Evolutionary conservation across 495 filamentous ascomycete species (phyloP), one percentile per base, ranked within the genome.

Genomic region (Tuber aestivum): DNA sequence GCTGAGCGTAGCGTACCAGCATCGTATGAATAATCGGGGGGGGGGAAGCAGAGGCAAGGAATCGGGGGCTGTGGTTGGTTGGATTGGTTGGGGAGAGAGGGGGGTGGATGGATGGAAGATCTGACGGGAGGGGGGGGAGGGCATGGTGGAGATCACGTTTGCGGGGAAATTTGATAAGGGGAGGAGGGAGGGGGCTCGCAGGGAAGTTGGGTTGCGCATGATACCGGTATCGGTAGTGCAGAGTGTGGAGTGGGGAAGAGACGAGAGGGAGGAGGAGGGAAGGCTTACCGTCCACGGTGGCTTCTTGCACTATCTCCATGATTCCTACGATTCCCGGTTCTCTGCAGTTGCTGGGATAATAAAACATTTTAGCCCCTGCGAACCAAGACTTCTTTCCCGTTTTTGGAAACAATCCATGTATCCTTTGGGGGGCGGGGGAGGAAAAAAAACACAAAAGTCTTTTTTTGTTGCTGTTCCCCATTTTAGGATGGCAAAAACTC

Each of bases 301-400:
- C 90, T 84, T 96, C 93, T 76, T 89, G 84, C 4, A 96, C 93
- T 82, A 99, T 91, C 84, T 97, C 92, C 93, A 97, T 96, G 12
- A 91, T 89, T n/a, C 95, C 95, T 7, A 91, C 94, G 71, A 99
- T 92, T 4, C 93, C 95, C 0, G 95, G 94, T 42, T 90, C 87
- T 84, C 95, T 97, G 85, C 92, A 94, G 82, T 94, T 96, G n/a
- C 80, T 81, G 14, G 16, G n/a, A 32, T 65, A 32, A 65, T 65
- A 32, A 32, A 16, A 32, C 27, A 65, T 65, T 65, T 38, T 73
- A 56, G 45, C 23, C 40, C 44, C 14, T 27, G 70, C 1, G 44
- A n/a, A 73, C 37, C 44, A 73, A 5, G 23, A 16, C 23, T 37
- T 35, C 12, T 50, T 23, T 21, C 50, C 14, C 69, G 71, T 12